phyloP scores from a whole-genome alignment of 106 monocot genomes.

The Dendrobium officinale region DNA sequence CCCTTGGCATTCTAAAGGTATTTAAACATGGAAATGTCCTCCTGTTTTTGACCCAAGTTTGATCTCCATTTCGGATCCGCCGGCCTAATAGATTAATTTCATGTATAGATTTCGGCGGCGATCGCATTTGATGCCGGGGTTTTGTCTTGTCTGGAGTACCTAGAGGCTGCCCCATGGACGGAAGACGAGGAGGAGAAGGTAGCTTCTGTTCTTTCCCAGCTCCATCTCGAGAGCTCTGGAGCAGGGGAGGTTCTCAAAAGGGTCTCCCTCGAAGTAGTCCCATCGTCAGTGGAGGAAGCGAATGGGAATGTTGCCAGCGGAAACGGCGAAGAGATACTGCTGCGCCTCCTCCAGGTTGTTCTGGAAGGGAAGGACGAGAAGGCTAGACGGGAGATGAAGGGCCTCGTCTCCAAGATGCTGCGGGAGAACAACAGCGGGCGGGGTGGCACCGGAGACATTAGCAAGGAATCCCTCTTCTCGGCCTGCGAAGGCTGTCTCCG shows the following conservation, averaged over 20 bases:
- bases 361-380: conserved; percentile 95
- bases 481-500: conserved; percentile 64
- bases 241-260: conserved; percentile 86
- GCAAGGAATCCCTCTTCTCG: conserved; percentile 74
- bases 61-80: neutral
- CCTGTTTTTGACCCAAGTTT: neutral
- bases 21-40: neutral
- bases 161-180: conserved; percentile 95
- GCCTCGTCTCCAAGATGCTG: conserved; percentile 89
- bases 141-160: conserved; percentile 76
- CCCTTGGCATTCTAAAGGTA: conserved; percentile 76
- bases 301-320: conserved; percentile 11
- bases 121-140: conserved; percentile 81
- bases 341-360: conserved; percentile 86
- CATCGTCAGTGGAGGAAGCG: conserved; percentile 15
- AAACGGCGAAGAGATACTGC: conserved; percentile 56
- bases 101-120: conserved; percentile 56
- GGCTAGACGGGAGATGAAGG: conserved; percentile 93
- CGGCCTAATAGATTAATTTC: neutral
- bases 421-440: conserved; percentile 43
- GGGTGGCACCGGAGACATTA: conserved; percentile 36
- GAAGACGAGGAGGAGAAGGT: conserved; percentile 99
- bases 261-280: conserved; percentile 49
- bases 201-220: conserved; percentile 63
- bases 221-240: conserved; percentile 64